Conservation (phyloP, 768 basidiomycete species). For the Plicaturopsis crispa region DNA sequence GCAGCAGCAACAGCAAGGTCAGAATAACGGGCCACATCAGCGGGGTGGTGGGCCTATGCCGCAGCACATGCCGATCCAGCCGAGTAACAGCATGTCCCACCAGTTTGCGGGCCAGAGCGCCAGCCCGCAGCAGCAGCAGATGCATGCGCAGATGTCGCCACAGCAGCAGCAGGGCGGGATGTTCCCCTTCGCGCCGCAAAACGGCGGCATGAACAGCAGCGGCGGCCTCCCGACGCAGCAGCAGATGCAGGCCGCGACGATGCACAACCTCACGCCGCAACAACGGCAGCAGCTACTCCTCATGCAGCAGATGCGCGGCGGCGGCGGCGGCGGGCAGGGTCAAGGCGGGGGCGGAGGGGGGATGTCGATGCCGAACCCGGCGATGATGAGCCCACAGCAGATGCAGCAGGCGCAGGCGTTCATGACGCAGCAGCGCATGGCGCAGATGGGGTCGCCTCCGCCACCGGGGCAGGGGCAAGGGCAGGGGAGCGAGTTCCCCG, state of each 20-base stretch:
- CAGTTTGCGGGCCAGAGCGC: conserved; percentile 6
- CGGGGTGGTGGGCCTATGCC: conserved; percentile 21
- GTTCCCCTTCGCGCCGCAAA: conserved; percentile 19
- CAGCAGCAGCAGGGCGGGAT: conserved; percentile 19
- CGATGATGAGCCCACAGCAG: conserved; percentile 26
- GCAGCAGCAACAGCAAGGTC: conserved; percentile 22
- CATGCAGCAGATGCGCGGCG: conserved; percentile 4
- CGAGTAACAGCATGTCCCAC: conserved; percentile 16
- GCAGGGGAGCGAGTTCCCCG: conserved; percentile 38
- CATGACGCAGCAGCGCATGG: conserved; percentile 33
- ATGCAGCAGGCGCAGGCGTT: conserved; percentile 20
- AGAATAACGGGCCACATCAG: conserved; percentile 17
- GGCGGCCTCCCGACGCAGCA: conserved; percentile 23
- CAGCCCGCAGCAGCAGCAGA: conserved; percentile 19
- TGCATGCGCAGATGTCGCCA: conserved; percentile 16
- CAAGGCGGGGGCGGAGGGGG: too few relatives aligned
- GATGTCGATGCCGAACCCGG: conserved; percentile 13
- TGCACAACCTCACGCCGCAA: conserved; percentile 24
- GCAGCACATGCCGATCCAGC: conserved; percentile 16
- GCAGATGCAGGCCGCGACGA: conserved; percentile 21
- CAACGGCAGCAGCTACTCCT: conserved; percentile 25
- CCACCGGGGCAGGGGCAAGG: conserved; percentile 24
- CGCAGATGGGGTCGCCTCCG: conserved; percentile 32
- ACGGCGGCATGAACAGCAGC: too few relatives aligned
- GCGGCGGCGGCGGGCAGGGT: background rate